Evolutionary conservation across 2,329 filamentous ascomycete species (phyloP).

Genomic region (Colletotrichum neosansevieriae): DNA sequence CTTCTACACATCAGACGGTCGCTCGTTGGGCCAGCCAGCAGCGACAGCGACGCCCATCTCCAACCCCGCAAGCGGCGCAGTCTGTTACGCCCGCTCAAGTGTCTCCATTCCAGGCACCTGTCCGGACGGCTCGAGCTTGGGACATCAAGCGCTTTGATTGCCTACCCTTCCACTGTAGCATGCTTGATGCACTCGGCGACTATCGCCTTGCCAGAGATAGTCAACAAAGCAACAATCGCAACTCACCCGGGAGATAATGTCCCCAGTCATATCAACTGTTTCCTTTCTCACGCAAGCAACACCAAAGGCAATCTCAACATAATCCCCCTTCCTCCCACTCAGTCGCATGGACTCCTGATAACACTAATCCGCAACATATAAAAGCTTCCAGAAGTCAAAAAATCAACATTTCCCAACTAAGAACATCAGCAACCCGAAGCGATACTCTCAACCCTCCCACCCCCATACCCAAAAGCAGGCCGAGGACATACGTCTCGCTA

Average conservation of each 20-base stretch:
- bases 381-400: not conserved
- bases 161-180: not conserved
- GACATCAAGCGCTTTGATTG: not conserved
- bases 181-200: not conserved
- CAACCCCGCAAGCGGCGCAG: slow-evolving; percentile 46
- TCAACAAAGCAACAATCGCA: not conserved
- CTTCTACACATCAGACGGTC: slow-evolving; percentile 35
- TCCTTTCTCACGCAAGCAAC: not conserved
- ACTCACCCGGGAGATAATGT: not conserved
- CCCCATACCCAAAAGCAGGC: not conserved
- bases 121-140: slow-evolving; percentile 42
- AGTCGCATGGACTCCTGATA: not conserved
- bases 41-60: slow-evolving; percentile 45
- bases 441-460: not conserved
- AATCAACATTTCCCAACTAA: not conserved
- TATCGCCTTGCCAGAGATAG: not conserved
- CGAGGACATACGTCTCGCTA: not conserved
- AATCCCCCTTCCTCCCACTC: not conserved
- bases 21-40: slow-evolving; percentile 43
- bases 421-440: no score
- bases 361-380: not conserved
- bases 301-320: not conserved
- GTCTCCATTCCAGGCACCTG: slow-evolving; percentile 47
- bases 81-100: slow-evolving; percentile 44
- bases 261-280: not conserved